Base-by-base conservation (phyloP, 208 protist species). In the Phytomonas francai region DNA sequence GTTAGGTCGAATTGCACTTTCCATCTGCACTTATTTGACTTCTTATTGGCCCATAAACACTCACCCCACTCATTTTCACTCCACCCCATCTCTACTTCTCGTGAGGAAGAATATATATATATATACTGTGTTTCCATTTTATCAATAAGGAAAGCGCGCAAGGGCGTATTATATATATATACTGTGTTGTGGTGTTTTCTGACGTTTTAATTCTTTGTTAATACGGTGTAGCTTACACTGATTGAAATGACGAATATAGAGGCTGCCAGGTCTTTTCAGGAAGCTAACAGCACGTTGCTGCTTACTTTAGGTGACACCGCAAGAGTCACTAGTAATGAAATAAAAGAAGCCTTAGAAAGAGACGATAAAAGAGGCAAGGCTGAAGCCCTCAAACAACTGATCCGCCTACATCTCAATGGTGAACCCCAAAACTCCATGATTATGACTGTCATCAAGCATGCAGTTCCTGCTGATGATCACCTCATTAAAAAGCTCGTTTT, bases 401-500 rank as follows among this genome's bases (percentile, higher is more conserved):
- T 99, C 66, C 68, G 88, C 5, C 85, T 97, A 6, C 92, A 97
- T 67, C 71, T 99, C 30, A 98, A 97, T 72, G 98, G 98, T 31
- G 97, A 99, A 77, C 76, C 90, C 63, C 88, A 99, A 71, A 94
- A 94, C 54, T 87, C 96, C 67, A 85, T 99, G 66, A 93, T 99
- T 61, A 99, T 99, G 98, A 78, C 91, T 19, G 89, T 99, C 42
- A 99, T 99, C 59, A 92, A 91, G 64, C 98, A 94, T 79, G 87
- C 97, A 70, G 94, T 97, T 49, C 97, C 97, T 14, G 67, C 91
- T 33, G 90, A 93, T 69, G 86, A 97, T 68, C 87, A 97, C 70
- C 68, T 85, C 61, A 84, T 99, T 59, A 99, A 99, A 76, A 99
- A 99, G 77, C 80, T 99, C 8, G 83, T 99, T 4, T 78, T 99